Evolutionary conservation across 805 yeast genomes (phyloP).

Genomic region (Kregervanrija delftensis): DNA sequence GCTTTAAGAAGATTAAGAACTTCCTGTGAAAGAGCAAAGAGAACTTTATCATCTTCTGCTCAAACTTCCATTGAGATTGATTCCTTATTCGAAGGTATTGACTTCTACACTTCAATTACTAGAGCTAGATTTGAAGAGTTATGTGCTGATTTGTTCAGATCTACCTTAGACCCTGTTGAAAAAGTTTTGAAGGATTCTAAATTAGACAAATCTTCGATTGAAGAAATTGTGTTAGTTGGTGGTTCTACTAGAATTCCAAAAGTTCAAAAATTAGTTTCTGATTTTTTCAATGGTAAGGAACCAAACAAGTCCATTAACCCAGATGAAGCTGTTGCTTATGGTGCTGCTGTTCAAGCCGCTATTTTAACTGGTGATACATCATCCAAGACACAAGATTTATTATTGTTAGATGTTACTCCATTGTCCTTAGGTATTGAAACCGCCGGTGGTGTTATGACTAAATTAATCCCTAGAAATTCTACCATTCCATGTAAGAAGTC

Average conservation of each 20-base stretch:
- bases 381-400: slow-evolving; percentile 86
- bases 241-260: slow-evolving; percentile 98
- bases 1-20: slow-evolving; percentile 97
- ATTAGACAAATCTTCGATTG: slow-evolving; percentile 81
- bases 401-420: slow-evolving; percentile 95
- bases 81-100: slow-evolving; percentile 91
- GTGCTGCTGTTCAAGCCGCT: slow-evolving; percentile 99
- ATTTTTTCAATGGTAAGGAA: slow-evolving; percentile 95
- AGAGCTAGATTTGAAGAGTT: slow-evolving; percentile 98
- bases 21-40: slow-evolving; percentile 98
- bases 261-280: slow-evolving; percentile 90
- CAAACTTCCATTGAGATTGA: slow-evolving; percentile 95
- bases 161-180: slow-evolving; percentile 92
- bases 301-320: slow-evolving; percentile 96
- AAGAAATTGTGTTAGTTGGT: slow-evolving; percentile 94
- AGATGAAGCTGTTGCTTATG: slow-evolving; percentile 98
- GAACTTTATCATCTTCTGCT: slow-evolving; percentile 93
- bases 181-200: slow-evolving; percentile 87
- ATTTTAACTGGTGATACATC: slow-evolving; percentile 93
- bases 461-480: slow-evolving; percentile 96
- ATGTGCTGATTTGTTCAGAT: slow-evolving; percentile 90
- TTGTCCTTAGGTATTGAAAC: slow-evolving; percentile 96
- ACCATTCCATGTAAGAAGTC: slow-evolving; percentile 97
- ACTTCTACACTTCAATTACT: slow-evolving; percentile 92
- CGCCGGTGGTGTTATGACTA: slow-evolving; percentile 99